Evolutionary conservation across 2,329 filamentous ascomycete genomes (phyloP), one percentile per base, ranked within the genome.

Genomic region (Penicillium sumatraense): DNA sequence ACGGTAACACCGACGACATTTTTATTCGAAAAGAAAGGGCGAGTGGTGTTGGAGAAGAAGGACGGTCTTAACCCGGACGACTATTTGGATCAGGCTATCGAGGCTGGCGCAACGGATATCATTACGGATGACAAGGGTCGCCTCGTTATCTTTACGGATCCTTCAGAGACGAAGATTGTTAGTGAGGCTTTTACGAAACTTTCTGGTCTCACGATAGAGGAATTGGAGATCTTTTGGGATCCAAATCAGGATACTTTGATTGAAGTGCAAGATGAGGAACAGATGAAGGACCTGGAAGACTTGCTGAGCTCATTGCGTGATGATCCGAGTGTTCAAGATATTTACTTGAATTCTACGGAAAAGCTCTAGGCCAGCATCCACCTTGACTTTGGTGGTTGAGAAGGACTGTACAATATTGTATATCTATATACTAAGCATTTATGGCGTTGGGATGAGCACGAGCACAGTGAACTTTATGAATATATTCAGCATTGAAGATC

Each of bases 151-250:
- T 89, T 84, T 74, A 90, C 89, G 0, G 84, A 88, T 62, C 86
- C 89, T 0, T 82, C 80, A 9, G 80, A 84, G 57, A 89, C 87
- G 0, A 87, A 83, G 53, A 78, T 83, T 16, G 85, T 88, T 1
- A 86, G 86, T 2, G 81, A 89, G 57, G 78, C 80, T 11, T 70
- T 96, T n/a, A 80, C 84, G 3, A 80, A 83, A 60, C 79, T 82
- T 33, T 81, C 90, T 18, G 83, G 81, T 1, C 74, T 96, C 57
- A 83, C 88, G 55, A 83, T 96, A 42, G 78, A 89, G 52, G 88
- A 86, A 62, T 86, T 86, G 16, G 90, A 96, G 53, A 93, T 97
- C 49, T 82, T 96, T 40, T 97, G 91, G 88, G 85, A 88, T 56
- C 84, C 91, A 0, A 95, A 93, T 57, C 85, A 88, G 66, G 92